Percentiles rank a stretch among this genome's conserved stretches.
phyloP scores from a whole-genome alignment of 371 early-diverging fungal species.

The Mucor mucedo region DNA sequence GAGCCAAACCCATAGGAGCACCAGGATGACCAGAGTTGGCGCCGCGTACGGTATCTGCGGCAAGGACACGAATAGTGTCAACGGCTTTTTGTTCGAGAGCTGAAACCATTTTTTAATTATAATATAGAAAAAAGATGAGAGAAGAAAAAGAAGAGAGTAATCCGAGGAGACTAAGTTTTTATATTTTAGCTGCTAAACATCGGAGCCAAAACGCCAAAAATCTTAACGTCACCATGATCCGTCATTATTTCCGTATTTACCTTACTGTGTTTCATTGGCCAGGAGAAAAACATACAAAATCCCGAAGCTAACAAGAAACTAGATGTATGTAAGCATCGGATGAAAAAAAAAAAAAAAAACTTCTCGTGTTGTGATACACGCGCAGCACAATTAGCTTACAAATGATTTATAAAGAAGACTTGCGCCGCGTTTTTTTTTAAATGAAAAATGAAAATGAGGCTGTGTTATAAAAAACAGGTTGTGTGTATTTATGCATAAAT shows the following conservation, averaged over 20 bases:
- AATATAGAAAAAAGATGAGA: not conserved
- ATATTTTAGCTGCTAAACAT: not conserved
- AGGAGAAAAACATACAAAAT: not conserved
- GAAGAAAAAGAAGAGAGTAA: not conserved
- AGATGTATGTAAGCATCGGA: too few species aligned
- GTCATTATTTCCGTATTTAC: not conserved
- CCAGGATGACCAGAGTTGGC: constrained; percentile 99
- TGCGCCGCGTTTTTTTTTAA: not conserved
- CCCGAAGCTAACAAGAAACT: not conserved
- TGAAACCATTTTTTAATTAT: constrained; percentile 14
- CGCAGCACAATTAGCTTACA: not conserved
- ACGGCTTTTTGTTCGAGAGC: constrained; percentile 48
- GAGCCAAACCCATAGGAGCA: constrained; percentile 97
- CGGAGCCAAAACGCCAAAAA: not conserved
- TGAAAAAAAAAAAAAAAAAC: too few species aligned
- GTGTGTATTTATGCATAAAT: not conserved
- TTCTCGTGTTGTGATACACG: too few species aligned
- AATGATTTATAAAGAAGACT: not conserved
- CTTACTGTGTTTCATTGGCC: not conserved
- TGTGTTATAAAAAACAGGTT: not conserved
- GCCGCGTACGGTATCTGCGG: constrained; percentile 92
- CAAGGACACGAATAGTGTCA: constrained; percentile 92
- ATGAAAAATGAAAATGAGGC: too few species aligned
- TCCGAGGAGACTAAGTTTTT: not conserved
- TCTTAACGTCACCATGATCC: not conserved